Base-by-base conservation (phyloP, 1,284 basidiomycete species). In the Fomitopsis palustris region DNA sequence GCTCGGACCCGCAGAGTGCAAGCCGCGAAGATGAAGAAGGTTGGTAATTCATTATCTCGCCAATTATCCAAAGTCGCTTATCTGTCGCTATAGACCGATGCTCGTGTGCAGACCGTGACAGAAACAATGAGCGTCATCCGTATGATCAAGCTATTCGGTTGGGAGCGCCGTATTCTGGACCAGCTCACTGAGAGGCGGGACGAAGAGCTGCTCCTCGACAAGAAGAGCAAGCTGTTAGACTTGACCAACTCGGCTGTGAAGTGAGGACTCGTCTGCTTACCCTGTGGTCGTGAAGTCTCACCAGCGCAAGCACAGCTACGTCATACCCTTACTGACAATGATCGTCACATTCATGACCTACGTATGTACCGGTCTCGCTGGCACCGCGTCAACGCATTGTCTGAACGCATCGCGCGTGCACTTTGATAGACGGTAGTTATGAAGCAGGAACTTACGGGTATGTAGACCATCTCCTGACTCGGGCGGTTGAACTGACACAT, bases 281-380 rank as follows among this genome's bases (percentile, higher is more conserved):
- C 55, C 17, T 31, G 51, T 85, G 69, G 81, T 78, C 62, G 58
- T 84, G 29, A 82, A 90, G n/a, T 65, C 65, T 7, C 68, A 70
- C 70, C 59, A 4, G 41, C 25, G 23, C 42, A 3, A 3, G 1
- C 0, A 14, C 61, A 88, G 85, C 70, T 82, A 78, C 62, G 54
- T 84, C 42, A 82, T 91, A 38, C 88, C 90, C 0, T 74, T 88
- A 4, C 62, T 85, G 38, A 85, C 84, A 16, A 92, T 91, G 82
- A 68, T 85, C 38, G 78, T 80, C 19, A 89, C 89, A 0, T 92
- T 85, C 69, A 79, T 81, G 7, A 81, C 83, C 37, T 89, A 83
- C 66, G 74, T 76, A 58, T 55, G 73, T 67, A 19, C 8, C 1
- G 8, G 16, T 23, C 12, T 27, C 47, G 6, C 9, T 29, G 6